These are phyloP conservation scores for Pseudevernia furfuracea DNA, from an alignment of 495 filamentous ascomycete genomes.

Conservation along the genomic window DNA sequence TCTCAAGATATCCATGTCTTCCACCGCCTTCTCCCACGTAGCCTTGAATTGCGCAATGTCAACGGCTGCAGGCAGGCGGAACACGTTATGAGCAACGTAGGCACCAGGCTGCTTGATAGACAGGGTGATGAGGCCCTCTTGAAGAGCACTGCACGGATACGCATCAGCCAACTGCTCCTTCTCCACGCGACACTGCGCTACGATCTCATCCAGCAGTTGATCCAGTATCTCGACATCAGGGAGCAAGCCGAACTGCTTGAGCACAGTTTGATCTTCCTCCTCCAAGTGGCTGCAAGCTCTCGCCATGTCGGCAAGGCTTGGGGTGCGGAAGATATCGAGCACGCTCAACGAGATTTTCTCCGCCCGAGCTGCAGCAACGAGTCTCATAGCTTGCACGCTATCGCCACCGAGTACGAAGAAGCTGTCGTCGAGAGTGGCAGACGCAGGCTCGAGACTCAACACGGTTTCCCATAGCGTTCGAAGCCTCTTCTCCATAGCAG, in stretches of 20 bases:
- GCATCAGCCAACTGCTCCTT: conserved; percentile 43
- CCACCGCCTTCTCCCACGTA: conserved; percentile 46
- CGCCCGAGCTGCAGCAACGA: conserved; percentile 34
- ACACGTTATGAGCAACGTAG: conserved; percentile 46
- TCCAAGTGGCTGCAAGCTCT: conserved; percentile 6
- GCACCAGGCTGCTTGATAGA: conserved; percentile 47
- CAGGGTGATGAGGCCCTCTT: conserved; percentile 60
- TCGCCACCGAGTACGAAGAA: conserved; percentile 51
- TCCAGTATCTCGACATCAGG: conserved; percentile 25
- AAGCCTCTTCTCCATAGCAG: conserved; percentile 28
- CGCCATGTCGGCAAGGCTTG: conserved; percentile 33
- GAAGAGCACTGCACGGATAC: conserved; percentile 63
- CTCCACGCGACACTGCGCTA: conserved; percentile 36
- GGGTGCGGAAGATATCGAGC: conserved; percentile 33
- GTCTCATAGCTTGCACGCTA: conserved; percentile 46
- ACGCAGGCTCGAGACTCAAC: conserved; percentile 25
- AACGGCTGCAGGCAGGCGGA: conserved; percentile 37
- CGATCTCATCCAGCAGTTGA: conserved; percentile 39
- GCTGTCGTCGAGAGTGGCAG: conserved; percentile 35
- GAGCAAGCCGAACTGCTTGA: conserved; percentile 44
- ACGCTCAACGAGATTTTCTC: conserved; percentile 31
- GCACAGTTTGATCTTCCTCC: conserved; percentile 12
- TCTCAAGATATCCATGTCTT: conserved; percentile 45
- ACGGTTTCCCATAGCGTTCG: conserved; percentile 30
- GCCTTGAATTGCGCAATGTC: conserved; percentile 43